Conservation (phyloP, 2,329 filamentous ascomycete species). For the Colletotrichum falcatum region DNA sequence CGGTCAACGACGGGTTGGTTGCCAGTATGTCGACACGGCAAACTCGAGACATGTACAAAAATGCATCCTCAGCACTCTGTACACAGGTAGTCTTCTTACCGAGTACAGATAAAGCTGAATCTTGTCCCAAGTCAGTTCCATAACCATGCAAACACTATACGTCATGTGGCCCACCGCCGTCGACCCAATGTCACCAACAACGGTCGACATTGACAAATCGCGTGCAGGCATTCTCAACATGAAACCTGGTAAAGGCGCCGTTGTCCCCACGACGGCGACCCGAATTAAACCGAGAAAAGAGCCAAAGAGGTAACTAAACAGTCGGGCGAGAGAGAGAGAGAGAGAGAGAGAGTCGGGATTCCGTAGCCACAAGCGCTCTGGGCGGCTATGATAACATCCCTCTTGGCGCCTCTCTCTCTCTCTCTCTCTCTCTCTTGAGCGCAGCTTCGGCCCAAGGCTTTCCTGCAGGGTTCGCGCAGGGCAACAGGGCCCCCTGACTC, state of each 20-base stretch:
- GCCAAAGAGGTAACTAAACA: slow-evolving; percentile 14
- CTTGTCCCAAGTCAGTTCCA: not conserved
- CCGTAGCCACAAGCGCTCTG: slow-evolving; percentile 37
- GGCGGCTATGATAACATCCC: slow-evolving; percentile 24
- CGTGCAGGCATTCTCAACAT: slow-evolving; percentile 35
- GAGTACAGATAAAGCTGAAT: not conserved
- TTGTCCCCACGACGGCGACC: slow-evolving; percentile 31
- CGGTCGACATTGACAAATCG: slow-evolving; percentile 40
- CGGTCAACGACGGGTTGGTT: not conserved
- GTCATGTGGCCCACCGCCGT: slow-evolving; percentile 32
- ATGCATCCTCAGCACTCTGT: not conserved
- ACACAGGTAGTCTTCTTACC: not conserved
- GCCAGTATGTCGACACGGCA: not conserved
- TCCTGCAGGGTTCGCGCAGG: slow-evolving; percentile 33
- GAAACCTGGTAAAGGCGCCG: slow-evolving; percentile 38
- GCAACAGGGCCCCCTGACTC: slow-evolving; percentile 39
- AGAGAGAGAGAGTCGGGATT: slow-evolving; percentile 17
- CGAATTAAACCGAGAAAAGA: slow-evolving; percentile 22
- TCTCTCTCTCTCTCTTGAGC: slow-evolving; percentile 13
- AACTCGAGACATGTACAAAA: slow-evolving; percentile 1
- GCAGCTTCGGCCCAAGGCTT: slow-evolving; percentile 5
- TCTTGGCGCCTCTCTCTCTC: slow-evolving; percentile 28
- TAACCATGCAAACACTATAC: slow-evolving; percentile 18
- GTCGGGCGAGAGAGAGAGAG: not conserved
- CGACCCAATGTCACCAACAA: slow-evolving; percentile 34